phyloP scores from a whole-genome alignment of 805 yeast species.

The Spathaspora passalidarum region DNA sequence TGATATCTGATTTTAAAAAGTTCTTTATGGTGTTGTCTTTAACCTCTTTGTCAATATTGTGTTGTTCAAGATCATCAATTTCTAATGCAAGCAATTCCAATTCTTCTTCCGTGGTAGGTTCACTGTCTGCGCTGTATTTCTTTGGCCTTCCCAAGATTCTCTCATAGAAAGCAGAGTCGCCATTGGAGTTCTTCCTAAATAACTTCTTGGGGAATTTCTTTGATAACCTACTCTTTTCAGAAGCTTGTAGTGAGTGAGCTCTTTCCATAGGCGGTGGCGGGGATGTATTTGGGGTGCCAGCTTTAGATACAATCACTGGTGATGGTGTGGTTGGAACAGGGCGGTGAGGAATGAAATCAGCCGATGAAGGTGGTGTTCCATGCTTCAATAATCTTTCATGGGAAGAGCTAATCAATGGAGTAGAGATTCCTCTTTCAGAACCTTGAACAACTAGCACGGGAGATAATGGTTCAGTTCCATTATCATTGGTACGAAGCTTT shows the following conservation, averaged over 20 bases:
- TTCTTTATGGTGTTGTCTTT: not conserved
- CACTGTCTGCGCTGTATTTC: not conserved
- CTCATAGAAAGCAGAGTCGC: not conserved
- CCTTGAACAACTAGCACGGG: not conserved
- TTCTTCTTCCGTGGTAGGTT: not conserved
- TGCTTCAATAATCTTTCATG: not conserved
- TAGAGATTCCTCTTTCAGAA: not conserved
- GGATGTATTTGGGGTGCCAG: not conserved
- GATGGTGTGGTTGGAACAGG: constrained; percentile 1
- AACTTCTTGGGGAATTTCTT: not conserved
- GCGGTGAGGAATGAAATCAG: constrained; percentile 1
- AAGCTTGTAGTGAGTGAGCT: not conserved
- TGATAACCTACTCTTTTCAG: not conserved
- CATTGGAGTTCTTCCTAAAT: not conserved
- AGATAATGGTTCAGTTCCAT: not conserved
- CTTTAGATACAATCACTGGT: not conserved
- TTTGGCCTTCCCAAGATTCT: not conserved
- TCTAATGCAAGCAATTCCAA: not conserved
- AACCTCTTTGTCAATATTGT: not conserved
- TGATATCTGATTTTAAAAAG: not conserved
- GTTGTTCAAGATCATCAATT: not conserved
- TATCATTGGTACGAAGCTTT: not conserved
- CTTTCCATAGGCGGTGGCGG: not conserved
- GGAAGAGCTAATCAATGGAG: not conserved
- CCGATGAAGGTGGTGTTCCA: not conserved